Conservation (phyloP, 495 filamentous ascomycete genomes). For the Oidiodendron maius region DNA sequence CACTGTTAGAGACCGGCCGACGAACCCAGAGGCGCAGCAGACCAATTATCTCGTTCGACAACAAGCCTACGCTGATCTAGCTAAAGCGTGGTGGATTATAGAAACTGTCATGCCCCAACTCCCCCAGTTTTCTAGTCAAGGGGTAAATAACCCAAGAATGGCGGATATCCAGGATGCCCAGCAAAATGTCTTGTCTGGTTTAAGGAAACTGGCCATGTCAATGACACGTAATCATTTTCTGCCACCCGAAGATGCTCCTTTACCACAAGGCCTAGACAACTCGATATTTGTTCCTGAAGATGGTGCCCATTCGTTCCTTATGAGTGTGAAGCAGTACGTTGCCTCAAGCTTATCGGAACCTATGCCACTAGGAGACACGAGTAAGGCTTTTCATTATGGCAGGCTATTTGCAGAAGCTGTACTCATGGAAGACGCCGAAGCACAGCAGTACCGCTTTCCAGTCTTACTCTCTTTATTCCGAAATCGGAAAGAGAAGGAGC, state of each 20-base stretch:
- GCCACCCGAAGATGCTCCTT: conserved; percentile 53
- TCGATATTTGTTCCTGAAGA: conserved; percentile 65
- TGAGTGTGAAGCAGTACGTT: conserved; percentile 13
- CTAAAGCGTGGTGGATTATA: conserved; percentile 77
- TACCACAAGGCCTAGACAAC: conserved; percentile 63
- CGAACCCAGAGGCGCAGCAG: conserved; percentile 33
- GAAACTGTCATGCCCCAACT: conserved; percentile 53
- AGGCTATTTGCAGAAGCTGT: conserved; percentile 65
- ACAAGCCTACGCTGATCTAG: conserved; percentile 73
- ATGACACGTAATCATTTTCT: conserved; percentile 79
- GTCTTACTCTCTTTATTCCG: conserved; percentile 70
- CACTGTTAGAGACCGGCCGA: conserved; percentile 52
- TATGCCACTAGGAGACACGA: conserved; percentile 68
- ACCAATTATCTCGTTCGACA: conserved; percentile 40
- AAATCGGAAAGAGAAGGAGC: conserved; percentile 56
- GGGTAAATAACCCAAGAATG: conserved; percentile 20
- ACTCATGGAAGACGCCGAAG: conserved; percentile 63
- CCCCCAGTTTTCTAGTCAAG: conserved; percentile 32
- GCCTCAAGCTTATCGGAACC: conserved; percentile 51
- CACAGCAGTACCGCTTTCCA: conserved; percentile 57
- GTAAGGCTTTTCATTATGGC: conserved; percentile 64
- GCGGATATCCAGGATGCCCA: conserved; percentile 44
- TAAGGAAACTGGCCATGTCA: conserved; percentile 69
- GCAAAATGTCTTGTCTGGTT: conserved; percentile 49
- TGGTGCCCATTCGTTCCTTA: conserved; percentile 15